Evolutionary conservation across 208 protist species (phyloP).

Genomic region (Zelonia costaricensis): DNA sequence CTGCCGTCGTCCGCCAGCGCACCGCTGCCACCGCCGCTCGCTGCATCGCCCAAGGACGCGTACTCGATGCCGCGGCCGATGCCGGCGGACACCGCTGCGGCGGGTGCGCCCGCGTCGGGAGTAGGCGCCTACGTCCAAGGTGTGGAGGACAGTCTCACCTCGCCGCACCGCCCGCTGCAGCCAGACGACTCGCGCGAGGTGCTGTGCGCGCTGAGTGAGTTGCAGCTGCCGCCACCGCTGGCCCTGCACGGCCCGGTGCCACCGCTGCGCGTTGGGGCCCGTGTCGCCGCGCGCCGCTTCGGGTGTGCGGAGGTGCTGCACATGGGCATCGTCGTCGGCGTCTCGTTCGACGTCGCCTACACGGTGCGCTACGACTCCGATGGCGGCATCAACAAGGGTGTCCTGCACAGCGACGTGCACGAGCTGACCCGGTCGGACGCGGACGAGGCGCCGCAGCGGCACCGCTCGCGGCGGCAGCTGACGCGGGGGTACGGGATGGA

Average conservation of each 20-base stretch:
- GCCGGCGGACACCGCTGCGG: neutral
- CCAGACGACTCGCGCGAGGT: conserved; percentile 20
- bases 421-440: conserved; percentile 37
- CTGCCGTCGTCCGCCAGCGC: neutral
- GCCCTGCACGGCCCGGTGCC: conserved; percentile 40
- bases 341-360: conserved; percentile 63
- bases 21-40: neutral
- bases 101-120: neutral
- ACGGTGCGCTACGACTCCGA: conserved; percentile 57
- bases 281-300: conserved; percentile 56
- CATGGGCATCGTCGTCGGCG: conserved; percentile 48
- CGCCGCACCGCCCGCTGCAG: neutral
- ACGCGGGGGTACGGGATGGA: conserved; percentile 12
- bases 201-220: conserved; percentile 36
- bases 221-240: conserved; percentile 51
- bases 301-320: conserved; percentile 41
- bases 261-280: conserved; percentile 52
- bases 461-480: neutral
- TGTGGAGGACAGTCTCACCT: too few relatives aligned
- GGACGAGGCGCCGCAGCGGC: neutral
- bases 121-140: neutral
- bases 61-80: neutral
- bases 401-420: conserved; percentile 73
- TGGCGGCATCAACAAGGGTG: conserved; percentile 46
- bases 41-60: neutral